Evolutionary conservation across 495 filamentous ascomycete species (phyloP), one percentile per base, ranked within the genome.

Genomic region (Antarctomyces pellizariae): DNA sequence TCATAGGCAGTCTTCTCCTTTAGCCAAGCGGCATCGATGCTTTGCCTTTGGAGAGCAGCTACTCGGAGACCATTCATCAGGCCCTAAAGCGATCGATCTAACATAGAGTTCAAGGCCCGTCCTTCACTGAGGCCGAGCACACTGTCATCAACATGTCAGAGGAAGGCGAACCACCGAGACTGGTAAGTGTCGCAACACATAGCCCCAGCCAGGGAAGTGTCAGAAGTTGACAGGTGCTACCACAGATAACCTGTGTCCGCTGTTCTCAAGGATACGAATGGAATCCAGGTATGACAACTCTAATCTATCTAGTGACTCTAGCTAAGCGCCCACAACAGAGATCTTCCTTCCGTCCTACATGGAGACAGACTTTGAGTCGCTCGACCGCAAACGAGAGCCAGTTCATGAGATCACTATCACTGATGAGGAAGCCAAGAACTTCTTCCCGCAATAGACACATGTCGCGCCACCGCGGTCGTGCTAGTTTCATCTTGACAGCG

Each of bases 191-290:
- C n/a, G n/a, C 28, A 17, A 27, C 22, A 18, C 22, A n/a, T 3
- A 10, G 2, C 27, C 5, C 5, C 24, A 7, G 25, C 10, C n/a
- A 27, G 4, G 25, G 10, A 9, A 16, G n/a, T n/a, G n/a, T n/a
- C n/a, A n/a, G n/a, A n/a, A n/a, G 31, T 28, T 23, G 17, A 8
- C 9, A 7, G 23, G 7, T 18, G 5, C 18, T 12, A 11, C n/a
- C 33, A 12, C 30, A 75, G 69, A 70, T 75, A 31, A 70, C 68
- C 5, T 75, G 71, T 41, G 60, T 75, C 22, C 58, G 66, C 29
- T 62, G 64, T 3, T 67, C 59, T 33, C 70, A 75, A 44, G 70
- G 70, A 24, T 75, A 71, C 39, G 59, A 65, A 11, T 75, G 70
- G 70, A 75, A 74, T 45, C 69, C 69, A 45, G 59, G 59, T 60